These are phyloP conservation scores for Venturia pyrina DNA, from an alignment of 2,329 filamentous ascomycete species.

Conservation along the genomic window DNA sequence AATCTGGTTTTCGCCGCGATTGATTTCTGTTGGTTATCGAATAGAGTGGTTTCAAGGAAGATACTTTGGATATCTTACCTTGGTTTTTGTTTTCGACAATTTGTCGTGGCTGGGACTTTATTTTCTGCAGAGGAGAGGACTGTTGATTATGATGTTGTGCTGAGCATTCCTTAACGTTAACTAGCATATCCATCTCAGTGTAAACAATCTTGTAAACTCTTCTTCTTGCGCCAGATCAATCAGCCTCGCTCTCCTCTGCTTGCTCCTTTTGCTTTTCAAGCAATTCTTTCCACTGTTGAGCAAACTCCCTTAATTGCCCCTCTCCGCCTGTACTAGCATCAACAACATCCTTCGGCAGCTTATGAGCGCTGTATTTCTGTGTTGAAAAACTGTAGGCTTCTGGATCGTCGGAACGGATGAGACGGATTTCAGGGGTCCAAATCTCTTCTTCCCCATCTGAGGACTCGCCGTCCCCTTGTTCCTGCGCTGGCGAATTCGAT, in stretches of 20 bases:
- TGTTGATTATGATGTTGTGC: neutral
- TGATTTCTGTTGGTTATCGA: neutral
- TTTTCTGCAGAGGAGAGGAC: neutral
- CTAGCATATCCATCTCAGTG: neutral
- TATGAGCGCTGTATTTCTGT: slow-evolving; percentile 87
- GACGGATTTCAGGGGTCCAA: slow-evolving; percentile 65
- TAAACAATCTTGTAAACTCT: too few relatives aligned
- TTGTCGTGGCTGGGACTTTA: neutral
- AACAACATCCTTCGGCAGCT: slow-evolving; percentile 87
- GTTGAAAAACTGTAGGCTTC: slow-evolving; percentile 80
- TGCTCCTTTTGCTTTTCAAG: slow-evolving; percentile 17
- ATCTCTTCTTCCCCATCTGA: slow-evolving; percentile 37
- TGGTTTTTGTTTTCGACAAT: too few relatives aligned
- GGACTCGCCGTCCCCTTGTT: slow-evolving; percentile 16
- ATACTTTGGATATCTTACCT: neutral
- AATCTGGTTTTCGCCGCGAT: too few relatives aligned
- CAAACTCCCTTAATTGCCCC: slow-evolving; percentile 64
- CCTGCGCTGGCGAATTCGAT: neutral
- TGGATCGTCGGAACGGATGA: slow-evolving; percentile 76
- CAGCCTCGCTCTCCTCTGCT: slow-evolving; percentile 27
- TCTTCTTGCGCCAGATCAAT: slow-evolving; percentile 17
- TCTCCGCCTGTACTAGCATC: slow-evolving; percentile 48
- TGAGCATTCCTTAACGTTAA: neutral
- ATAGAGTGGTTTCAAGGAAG: neutral
- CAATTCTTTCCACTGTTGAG: slow-evolving; percentile 38